Conservation (phyloP, 1,284 basidiomycete genomes). For the Microstroma glucosiphilum region DNA sequence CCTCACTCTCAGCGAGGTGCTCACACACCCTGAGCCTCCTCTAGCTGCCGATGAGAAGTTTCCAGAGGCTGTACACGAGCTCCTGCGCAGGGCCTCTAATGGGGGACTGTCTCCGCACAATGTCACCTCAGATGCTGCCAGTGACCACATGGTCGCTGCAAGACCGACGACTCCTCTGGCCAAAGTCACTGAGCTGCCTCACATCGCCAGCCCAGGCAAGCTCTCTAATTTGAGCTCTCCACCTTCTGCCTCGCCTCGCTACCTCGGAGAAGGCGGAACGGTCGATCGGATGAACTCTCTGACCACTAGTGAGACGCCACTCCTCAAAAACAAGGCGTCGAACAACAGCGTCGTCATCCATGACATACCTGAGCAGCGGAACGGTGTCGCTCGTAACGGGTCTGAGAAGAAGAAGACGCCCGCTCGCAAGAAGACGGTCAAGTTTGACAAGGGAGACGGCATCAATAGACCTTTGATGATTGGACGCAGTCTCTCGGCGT, state of each 20-base stretch:
- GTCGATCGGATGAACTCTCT: not conserved
- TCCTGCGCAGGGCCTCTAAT: constrained; percentile 30
- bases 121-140: constrained; percentile 21
- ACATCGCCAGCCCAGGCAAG: too few species aligned
- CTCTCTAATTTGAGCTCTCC: too few species aligned
- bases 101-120: constrained; percentile 11
- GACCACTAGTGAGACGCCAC: not conserved
- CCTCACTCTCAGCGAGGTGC: constrained; percentile 26
- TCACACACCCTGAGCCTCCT: constrained; percentile 31
- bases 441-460: constrained; percentile 4
- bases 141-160: constrained; percentile 27
- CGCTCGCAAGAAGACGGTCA: constrained; percentile 2
- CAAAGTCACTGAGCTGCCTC: too few species aligned
- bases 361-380: not conserved
- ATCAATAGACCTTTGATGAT: constrained; percentile 9
- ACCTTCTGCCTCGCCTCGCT: not conserved
- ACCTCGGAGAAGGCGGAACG: not conserved
- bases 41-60: constrained; percentile 27
- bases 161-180: constrained; percentile 1
- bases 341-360: not conserved
- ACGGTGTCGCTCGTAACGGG: not conserved
- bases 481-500: constrained; percentile 20
- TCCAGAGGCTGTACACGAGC: constrained; percentile 28
- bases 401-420: not conserved
- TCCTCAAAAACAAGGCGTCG: not conserved